Percentiles rank a stretch among this genome's conserved stretches.
Conservation (phyloP, 2,329 filamentous ascomycete species). For the Cladobotryum protrusum region DNA sequence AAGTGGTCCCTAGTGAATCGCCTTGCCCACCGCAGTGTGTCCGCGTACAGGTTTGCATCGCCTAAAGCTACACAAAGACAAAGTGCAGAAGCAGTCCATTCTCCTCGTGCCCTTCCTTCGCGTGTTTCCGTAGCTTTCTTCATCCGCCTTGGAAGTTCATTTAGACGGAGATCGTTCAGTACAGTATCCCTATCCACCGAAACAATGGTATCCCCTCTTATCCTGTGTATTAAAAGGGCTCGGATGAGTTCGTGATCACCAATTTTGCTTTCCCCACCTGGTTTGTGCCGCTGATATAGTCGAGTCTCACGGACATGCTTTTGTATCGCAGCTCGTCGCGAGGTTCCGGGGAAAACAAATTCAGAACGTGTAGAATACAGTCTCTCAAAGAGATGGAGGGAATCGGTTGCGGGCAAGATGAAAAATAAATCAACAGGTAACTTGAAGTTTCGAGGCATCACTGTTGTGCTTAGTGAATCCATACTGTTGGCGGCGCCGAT, state of each 20-base stretch:
- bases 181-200: neutral
- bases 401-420: neutral
- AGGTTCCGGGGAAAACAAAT: neutral
- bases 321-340: too few species aligned
- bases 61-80: constrained; percentile 21
- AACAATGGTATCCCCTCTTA: neutral
- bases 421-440: constrained; percentile 1
- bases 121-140: constrained; percentile 18
- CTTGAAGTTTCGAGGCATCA: neutral
- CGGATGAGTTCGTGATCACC: neutral
- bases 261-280: neutral
- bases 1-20: constrained; percentile 24
- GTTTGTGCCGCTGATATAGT: neutral
- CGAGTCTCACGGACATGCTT: too few species aligned
- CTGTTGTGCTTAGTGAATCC: neutral
- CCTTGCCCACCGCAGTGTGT: constrained; percentile 22
- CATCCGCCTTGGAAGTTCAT: constrained; percentile 16
- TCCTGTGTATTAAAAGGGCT: neutral
- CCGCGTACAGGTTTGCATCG: constrained; percentile 17
- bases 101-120: constrained; percentile 16
- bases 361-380: neutral
- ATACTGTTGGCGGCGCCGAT: constrained; percentile 15
- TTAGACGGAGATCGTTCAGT: constrained; percentile 7
- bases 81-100: constrained; percentile 23
- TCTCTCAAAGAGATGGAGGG: neutral